Percentiles rank a stretch among this genome's conserved stretches.
phyloP scores from a whole-genome alignment of 2,329 filamentous ascomycete species.

The Penicillium olsonii region DNA sequence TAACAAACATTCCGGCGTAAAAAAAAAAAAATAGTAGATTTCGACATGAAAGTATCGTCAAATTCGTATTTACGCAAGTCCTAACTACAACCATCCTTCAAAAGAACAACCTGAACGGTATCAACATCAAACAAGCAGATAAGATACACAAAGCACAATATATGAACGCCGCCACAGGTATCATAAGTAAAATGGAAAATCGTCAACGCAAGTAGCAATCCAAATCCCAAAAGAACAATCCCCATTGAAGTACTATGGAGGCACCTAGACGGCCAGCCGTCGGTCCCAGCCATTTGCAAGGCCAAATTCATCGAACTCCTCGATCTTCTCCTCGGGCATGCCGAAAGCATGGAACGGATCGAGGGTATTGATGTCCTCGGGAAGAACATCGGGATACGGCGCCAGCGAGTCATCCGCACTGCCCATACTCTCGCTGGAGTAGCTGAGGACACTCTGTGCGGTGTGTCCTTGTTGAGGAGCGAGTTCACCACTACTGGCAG shows the following conservation, averaged over 20 bases:
- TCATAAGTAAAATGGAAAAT: too few species aligned
- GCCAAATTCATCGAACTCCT: conserved; percentile 34
- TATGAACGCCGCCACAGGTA: too few species aligned
- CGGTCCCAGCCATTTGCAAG: conserved; percentile 36
- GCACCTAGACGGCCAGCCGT: conserved; percentile 33
- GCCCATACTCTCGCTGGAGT: conserved; percentile 61
- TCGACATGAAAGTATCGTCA: not conserved
- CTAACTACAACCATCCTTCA: not conserved
- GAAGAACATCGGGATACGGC: conserved; percentile 24
- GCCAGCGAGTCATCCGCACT: conserved; percentile 51
- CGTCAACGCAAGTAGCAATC: too few species aligned
- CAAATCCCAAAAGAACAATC: too few species aligned
- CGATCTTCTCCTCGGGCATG: conserved; percentile 32
- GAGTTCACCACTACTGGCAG: conserved; percentile 42
- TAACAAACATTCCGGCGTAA: too few species aligned
- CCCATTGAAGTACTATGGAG: not conserved
- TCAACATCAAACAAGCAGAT: not conserved
- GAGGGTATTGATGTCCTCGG: conserved; percentile 32
- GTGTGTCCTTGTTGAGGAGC: conserved; percentile 27
- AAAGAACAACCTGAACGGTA: not conserved
- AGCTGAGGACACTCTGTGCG: conserved; percentile 59
- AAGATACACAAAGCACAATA: not conserved
- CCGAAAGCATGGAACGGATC: conserved; percentile 41
- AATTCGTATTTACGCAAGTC: conserved; percentile 1
- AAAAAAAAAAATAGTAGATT: too few species aligned